Percentiles rank a stretch among this genome's conserved stretches.
Conservation (phyloP, 1,139 yeast genomes). For the Candida smagusa region DNA sequence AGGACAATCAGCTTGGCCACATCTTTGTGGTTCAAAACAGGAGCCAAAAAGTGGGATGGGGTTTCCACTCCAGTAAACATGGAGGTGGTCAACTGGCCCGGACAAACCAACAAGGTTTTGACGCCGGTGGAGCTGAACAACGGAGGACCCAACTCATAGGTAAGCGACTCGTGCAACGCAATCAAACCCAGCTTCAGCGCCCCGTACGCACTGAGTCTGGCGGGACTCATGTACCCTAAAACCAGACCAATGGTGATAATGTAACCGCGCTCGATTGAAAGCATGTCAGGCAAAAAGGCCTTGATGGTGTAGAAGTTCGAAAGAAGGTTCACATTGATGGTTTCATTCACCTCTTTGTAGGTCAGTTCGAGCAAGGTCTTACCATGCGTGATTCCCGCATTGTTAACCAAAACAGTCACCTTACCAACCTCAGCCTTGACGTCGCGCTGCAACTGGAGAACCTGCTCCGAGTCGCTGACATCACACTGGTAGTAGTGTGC, state of each 20-base stretch:
- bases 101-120: constrained; percentile 73
- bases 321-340: constrained; percentile 62
- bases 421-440: constrained; percentile 52
- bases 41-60: constrained; percentile 75
- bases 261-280: constrained; percentile 61
- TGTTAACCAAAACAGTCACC: constrained; percentile 69
- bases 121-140: constrained; percentile 49
- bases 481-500: constrained; percentile 66
- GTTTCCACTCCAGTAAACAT: constrained; percentile 72
- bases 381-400: constrained; percentile 75
- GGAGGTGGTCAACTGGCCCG: constrained; percentile 76
- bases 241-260: constrained; percentile 80
- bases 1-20: constrained; percentile 61
- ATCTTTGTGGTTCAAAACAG: constrained; percentile 64
- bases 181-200: constrained; percentile 86
- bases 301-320: constrained; percentile 71
- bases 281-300: constrained; percentile 71
- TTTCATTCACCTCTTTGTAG: constrained; percentile 56
- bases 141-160: constrained; percentile 64
- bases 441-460: constrained; percentile 31
- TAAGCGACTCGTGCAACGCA: constrained; percentile 78
- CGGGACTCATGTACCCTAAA: constrained; percentile 82
- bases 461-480: constrained; percentile 50
- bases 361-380: constrained; percentile 51
- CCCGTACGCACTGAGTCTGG: constrained; percentile 77